Conservation (phyloP, 1,284 basidiomycete species). For the Leccinum pachyderme region DNA sequence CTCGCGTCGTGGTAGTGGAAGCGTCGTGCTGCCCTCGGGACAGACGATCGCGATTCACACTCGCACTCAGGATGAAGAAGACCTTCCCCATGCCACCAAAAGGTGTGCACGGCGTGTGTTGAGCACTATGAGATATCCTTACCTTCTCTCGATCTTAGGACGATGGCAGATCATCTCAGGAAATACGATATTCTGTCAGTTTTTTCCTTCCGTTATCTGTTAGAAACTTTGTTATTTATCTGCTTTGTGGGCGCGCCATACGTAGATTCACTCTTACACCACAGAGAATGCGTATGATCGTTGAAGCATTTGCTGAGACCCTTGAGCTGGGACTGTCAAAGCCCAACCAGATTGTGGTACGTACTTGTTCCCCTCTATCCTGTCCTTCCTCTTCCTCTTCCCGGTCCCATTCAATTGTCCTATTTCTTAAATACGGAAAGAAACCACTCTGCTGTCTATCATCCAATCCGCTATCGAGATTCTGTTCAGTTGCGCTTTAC, state of each 20-base stretch:
- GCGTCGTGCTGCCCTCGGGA: slow-evolving; percentile 67
- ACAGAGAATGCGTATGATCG: slow-evolving; percentile 96
- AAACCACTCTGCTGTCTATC: slow-evolving; percentile 1
- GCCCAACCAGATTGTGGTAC: slow-evolving; percentile 82
- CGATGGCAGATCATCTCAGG: slow-evolving; percentile 86
- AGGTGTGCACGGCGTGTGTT: slow-evolving; percentile 44
- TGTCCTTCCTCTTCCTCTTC: slow-evolving; percentile 3
- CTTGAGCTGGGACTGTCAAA: slow-evolving; percentile 87
- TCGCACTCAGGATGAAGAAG: slow-evolving; percentile 71
- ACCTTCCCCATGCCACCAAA: slow-evolving; percentile 85
- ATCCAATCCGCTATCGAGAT: slow-evolving; percentile 1
- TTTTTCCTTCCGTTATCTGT: background rate
- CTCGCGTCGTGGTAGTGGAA: slow-evolving; percentile 74
- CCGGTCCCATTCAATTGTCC: background rate
- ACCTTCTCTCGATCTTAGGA: slow-evolving; percentile 42
- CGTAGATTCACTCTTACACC: slow-evolving; percentile 82
- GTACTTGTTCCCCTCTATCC: slow-evolving; percentile 35
- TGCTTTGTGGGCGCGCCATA: background rate
- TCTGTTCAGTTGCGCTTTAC: background rate
- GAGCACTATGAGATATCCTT: background rate
- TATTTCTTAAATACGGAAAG: slow-evolving; percentile 3
- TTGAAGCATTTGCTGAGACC: slow-evolving; percentile 91
- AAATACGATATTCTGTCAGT: slow-evolving; percentile 83
- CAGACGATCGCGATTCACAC: slow-evolving; percentile 59
- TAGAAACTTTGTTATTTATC: slow-evolving; percentile 10